A percentile compares a stretch with the other conserved stretches of the same genome.
Conservation (phyloP, 805 yeast genomes). For the Nakazawaea siamensis region DNA sequence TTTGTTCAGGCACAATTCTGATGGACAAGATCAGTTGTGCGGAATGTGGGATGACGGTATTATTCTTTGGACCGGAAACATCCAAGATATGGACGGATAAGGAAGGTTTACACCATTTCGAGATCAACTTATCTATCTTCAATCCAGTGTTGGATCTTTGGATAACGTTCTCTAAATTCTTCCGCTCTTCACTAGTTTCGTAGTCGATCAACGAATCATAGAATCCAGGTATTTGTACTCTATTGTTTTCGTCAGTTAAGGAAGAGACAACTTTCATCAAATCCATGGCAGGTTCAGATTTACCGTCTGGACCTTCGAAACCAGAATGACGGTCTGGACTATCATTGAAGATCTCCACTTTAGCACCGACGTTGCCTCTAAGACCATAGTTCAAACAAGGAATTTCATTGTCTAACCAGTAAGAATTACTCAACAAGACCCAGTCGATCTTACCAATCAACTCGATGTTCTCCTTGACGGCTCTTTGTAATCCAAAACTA, state of each 20-base stretch:
- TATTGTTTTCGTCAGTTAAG: constrained; percentile 48
- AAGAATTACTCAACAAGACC: constrained; percentile 83
- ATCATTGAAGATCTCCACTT: constrained; percentile 63
- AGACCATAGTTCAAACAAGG: constrained; percentile 94
- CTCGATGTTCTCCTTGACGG: constrained; percentile 41
- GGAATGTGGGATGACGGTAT: constrained; percentile 80
- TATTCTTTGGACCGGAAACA: constrained; percentile 86
- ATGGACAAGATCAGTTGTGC: constrained; percentile 75
- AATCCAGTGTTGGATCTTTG: constrained; percentile 22
- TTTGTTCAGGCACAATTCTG: constrained; percentile 86
- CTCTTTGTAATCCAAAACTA: constrained; percentile 72
- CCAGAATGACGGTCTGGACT: constrained; percentile 92
- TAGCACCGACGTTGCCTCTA: constrained; percentile 81
- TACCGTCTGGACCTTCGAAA: constrained; percentile 96
- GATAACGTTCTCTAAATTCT: constrained; percentile 53
- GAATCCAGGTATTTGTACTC: constrained; percentile 58
- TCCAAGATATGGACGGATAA: constrained; percentile 76
- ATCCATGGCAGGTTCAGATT: constrained; percentile 88
- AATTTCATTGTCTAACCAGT: constrained; percentile 83
- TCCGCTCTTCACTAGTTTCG: constrained; percentile 42
- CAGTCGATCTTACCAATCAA: constrained; percentile 76
- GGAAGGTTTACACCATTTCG: constrained; percentile 88
- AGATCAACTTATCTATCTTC: constrained; percentile 45
- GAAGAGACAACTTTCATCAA: constrained; percentile 63
- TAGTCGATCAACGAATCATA: constrained; percentile 59